phyloP scores from a whole-genome alignment of 2,329 filamentous ascomycete genomes.

The Colletotrichum spaethianum region DNA sequence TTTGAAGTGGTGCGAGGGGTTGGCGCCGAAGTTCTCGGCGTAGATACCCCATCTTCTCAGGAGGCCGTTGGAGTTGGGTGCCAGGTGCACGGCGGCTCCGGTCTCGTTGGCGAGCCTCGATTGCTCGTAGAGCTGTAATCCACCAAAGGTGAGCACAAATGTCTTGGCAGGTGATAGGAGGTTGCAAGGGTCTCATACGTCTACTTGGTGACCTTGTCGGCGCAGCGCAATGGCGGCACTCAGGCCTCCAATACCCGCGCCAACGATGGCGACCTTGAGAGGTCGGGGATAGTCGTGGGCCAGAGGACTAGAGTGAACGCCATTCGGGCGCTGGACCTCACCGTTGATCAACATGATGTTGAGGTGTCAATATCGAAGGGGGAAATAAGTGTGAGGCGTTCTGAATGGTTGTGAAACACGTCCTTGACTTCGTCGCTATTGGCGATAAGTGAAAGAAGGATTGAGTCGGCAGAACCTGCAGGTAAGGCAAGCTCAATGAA shows the following conservation, averaged over 20 bases:
- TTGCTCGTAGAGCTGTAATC: conserved; percentile 65
- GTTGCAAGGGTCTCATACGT: conserved; percentile 43
- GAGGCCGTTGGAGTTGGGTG: conserved; percentile 73
- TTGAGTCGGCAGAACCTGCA: background rate
- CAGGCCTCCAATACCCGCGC: conserved; percentile 67
- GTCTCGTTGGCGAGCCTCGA: conserved; percentile 69
- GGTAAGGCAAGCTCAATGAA: background rate
- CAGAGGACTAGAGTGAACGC: conserved; percentile 29
- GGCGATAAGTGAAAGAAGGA: background rate
- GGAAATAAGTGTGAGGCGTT: background rate
- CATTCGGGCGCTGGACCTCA: conserved; percentile 19
- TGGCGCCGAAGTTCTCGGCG: conserved; percentile 55
- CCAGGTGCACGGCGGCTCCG: conserved; percentile 74
- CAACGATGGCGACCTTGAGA: conserved; percentile 47
- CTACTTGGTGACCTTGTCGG: conserved; percentile 64
- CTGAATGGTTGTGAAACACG: conserved; percentile 9
- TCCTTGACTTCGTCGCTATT: background rate
- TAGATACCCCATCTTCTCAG: conserved; percentile 58
- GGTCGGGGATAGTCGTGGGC: conserved; percentile 37
- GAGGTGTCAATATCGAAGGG: background rate
- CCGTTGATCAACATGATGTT: conserved; percentile 25
- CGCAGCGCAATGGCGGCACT: conserved; percentile 67
- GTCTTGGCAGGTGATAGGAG: background rate
- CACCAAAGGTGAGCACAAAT: background rate
- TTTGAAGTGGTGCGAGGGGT: conserved; percentile 44